These are phyloP conservation scores for Nakazawaea ernobii DNA, from an alignment of 805 yeast genomes.

Conservation along the genomic window DNA sequence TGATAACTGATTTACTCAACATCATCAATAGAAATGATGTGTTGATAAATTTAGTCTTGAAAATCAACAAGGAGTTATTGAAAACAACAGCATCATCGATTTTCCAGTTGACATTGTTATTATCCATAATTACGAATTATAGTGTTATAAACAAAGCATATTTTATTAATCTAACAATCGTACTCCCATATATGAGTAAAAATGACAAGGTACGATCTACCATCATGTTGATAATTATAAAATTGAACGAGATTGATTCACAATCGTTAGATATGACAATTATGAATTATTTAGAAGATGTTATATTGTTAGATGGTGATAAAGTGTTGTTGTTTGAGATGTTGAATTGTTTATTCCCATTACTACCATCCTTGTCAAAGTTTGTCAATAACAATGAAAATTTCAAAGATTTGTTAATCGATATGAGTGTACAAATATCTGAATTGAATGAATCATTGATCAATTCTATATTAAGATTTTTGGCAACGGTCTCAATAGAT, in stretches of 20 bases:
- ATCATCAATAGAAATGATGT: neutral
- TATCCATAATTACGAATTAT: neutral
- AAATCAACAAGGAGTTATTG: neutral
- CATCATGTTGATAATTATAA: neutral
- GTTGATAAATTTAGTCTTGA: neutral
- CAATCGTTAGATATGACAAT: neutral
- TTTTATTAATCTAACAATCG: neutral
- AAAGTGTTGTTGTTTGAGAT: neutral
- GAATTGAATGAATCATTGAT: neutral
- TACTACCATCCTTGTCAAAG: neutral
- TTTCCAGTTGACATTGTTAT: neutral
- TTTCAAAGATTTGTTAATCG: neutral
- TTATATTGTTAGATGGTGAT: neutral
- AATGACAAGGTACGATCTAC: too few species aligned
- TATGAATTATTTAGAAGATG: neutral
- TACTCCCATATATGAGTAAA: neutral
- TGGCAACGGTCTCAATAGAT: neutral
- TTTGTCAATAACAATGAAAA: neutral
- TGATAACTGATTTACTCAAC: neutral
- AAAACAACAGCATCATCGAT: neutral
- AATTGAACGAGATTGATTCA: constrained; percentile 3
- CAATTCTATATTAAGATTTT: neutral
- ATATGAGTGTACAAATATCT: too few species aligned
- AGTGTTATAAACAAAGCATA: neutral
- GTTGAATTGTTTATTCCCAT: neutral